These are phyloP conservation scores for Kluyveromyces nonfermentans DNA, from an alignment of 805 yeast species.

Conservation along the genomic window DNA sequence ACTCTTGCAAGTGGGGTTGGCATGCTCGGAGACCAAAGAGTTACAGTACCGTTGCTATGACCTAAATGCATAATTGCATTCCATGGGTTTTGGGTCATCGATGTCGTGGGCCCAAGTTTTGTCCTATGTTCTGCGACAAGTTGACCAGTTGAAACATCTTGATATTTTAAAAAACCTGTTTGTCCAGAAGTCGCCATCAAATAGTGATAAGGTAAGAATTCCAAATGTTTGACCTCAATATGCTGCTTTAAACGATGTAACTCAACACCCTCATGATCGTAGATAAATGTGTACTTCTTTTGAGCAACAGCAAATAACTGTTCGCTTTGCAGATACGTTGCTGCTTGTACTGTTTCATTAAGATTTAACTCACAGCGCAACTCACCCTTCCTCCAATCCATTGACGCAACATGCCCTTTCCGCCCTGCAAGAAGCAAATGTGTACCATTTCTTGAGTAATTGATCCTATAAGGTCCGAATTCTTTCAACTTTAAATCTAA, in stretches of 20 bases:
- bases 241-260: constrained; percentile 87
- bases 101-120: constrained; percentile 80
- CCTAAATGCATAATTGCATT: constrained; percentile 93
- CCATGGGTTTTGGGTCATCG: constrained; percentile 89
- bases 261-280: constrained; percentile 86
- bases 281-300: constrained; percentile 85
- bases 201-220: constrained; percentile 89
- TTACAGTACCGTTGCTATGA: constrained; percentile 84
- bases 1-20: constrained; percentile 76
- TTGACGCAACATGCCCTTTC: constrained; percentile 91
- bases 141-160: constrained; percentile 90
- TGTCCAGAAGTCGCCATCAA: constrained; percentile 81
- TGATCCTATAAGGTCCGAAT: constrained; percentile 78
- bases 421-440: constrained; percentile 75
- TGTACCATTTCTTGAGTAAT: constrained; percentile 84
- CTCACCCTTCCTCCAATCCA: constrained; percentile 89
- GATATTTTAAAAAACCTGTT: constrained; percentile 82
- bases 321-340: constrained; percentile 82
- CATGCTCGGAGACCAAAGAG: constrained; percentile 90
- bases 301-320: constrained; percentile 96
- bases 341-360: constrained; percentile 85
- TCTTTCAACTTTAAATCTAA: constrained; percentile 64
- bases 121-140: constrained; percentile 78
- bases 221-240: constrained; percentile 71
- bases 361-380: constrained; percentile 74